Evolutionary conservation across 371 early-diverging fungal species (phyloP).

Genomic region (Encephalitozoon romaleae): DNA sequence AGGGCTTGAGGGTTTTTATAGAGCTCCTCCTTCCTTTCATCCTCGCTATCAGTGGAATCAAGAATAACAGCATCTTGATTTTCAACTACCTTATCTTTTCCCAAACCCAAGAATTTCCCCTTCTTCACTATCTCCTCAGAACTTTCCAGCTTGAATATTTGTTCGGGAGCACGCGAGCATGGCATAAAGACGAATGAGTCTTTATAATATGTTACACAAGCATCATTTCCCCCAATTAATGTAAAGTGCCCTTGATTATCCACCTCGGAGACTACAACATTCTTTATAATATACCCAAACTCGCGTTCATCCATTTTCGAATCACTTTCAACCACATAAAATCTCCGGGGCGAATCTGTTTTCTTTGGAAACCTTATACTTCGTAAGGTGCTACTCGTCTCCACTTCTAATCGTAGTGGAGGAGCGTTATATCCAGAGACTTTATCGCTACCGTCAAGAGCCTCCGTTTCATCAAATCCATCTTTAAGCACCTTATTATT

Average conservation of each 20-base stretch:
- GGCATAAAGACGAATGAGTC: slow-evolving; percentile 40
- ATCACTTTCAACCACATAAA: slow-evolving; percentile 29
- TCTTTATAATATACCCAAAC: not conserved
- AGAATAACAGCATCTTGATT: not conserved
- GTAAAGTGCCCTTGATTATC: slow-evolving; percentile 12
- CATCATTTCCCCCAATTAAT: slow-evolving; percentile 15
- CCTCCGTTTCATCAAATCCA: not conserved
- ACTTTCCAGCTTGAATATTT: slow-evolving; percentile 38
- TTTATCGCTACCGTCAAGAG: not conserved
- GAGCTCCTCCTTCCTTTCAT: not conserved
- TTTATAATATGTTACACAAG: slow-evolving; percentile 47
- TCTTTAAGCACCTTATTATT: not conserved
- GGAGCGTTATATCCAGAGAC: not conserved
- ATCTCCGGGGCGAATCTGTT: not conserved
- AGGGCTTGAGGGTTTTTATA: not conserved
- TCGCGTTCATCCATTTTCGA: slow-evolving; percentile 34
- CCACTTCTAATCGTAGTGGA: not conserved
- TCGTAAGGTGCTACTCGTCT: not conserved
- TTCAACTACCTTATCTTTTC: not conserved
- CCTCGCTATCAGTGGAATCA: not conserved
- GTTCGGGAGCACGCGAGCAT: slow-evolving; percentile 24
- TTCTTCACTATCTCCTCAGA: slow-evolving; percentile 32
- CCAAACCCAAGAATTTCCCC: not conserved
- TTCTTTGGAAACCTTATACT: not conserved
- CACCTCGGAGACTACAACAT: not conserved